Conservation (phyloP, 495 filamentous ascomycete species). For the Cudoniella acicularis region DNA sequence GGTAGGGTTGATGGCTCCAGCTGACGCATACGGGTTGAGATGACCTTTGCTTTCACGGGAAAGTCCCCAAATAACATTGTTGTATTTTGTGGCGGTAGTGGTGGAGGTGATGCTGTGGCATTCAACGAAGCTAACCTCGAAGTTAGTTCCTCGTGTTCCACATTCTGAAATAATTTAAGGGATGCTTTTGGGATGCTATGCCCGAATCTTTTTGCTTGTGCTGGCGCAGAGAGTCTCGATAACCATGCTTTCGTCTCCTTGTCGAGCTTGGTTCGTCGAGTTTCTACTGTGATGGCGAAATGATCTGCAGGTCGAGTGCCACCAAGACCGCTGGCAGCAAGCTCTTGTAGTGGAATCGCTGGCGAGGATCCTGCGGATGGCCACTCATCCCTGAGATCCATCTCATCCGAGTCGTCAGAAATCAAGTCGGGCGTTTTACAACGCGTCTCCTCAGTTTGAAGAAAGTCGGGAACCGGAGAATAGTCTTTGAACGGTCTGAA, state of each 20-base stretch:
- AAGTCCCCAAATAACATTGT: not conserved
- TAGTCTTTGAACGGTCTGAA: constrained; percentile 39
- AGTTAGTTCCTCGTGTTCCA: constrained; percentile 31
- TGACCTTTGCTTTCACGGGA: constrained; percentile 34
- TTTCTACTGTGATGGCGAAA: constrained; percentile 55
- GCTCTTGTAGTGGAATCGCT: constrained; percentile 26
- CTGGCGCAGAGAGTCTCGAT: constrained; percentile 11
- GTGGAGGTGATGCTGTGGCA: constrained; percentile 28
- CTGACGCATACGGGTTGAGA: constrained; percentile 25
- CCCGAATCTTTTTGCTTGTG: not conserved
- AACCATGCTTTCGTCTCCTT: constrained; percentile 11
- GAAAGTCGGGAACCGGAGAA: constrained; percentile 15
- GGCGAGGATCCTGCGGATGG: too few species aligned
- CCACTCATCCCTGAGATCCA: too few species aligned
- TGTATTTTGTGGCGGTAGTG: not conserved
- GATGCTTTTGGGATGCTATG: constrained; percentile 17
- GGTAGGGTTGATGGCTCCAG: constrained; percentile 41
- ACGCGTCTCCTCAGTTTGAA: constrained; percentile 18
- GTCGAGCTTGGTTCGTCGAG: constrained; percentile 36
- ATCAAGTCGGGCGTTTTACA: constrained; percentile 11
- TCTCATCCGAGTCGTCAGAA: constrained; percentile 29
- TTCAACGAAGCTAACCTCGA: constrained; percentile 34
- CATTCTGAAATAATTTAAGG: constrained; percentile 1
- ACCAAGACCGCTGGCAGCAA: constrained; percentile 63
- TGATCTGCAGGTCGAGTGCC: constrained; percentile 65